Evolutionary conservation across 129 eudicot species (phyloP), one percentile per base, ranked within the genome.

Genomic region (Flaveria trinervia): DNA sequence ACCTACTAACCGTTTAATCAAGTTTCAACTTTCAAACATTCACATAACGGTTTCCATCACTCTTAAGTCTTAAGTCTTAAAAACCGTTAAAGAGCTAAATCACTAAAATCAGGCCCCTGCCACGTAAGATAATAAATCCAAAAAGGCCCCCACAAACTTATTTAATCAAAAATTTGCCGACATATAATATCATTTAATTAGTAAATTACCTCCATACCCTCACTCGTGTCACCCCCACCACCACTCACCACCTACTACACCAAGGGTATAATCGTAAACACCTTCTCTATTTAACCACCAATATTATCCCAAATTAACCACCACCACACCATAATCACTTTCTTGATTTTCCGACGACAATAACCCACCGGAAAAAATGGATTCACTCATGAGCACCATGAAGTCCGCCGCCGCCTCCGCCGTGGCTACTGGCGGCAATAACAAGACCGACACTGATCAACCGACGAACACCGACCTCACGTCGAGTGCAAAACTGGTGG

Each of bases 401-500:
- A 82, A 82, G 59, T 28, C 26, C 67, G 74, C 70, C 13, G 79
- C 77, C 44, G 1, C 77, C 69, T 44, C 20, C 44, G 4, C 61
- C 20, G 11, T 20, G 20, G 14, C 70, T 16, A 77, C 64, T 3
- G 73, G 23, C 1, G 79, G 77, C 22, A 33, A 56, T 14, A 74
- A 72, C 26, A 77, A 67, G 2, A 25, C 48, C 55, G 50, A 41
- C 28, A 17, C 82, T 4, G 82, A 77, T 1, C 64, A 65, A 4
- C 10, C 80, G 0, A 52, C 82, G 9, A 45, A 69, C 2, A 10
- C 87, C 6, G 93, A 88, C 12, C 83, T 88, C 10, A 2, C 84
- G 56, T 50, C 83, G 20, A 82, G 82, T 55, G 96, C 93, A 17
- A 86, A 88, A 65, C 33, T 71, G 49, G 82, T 88, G 48, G 89